These are phyloP conservation scores for Raffaelea arxii DNA, from an alignment of 2,329 filamentous ascomycete species.

Conservation along the genomic window DNA sequence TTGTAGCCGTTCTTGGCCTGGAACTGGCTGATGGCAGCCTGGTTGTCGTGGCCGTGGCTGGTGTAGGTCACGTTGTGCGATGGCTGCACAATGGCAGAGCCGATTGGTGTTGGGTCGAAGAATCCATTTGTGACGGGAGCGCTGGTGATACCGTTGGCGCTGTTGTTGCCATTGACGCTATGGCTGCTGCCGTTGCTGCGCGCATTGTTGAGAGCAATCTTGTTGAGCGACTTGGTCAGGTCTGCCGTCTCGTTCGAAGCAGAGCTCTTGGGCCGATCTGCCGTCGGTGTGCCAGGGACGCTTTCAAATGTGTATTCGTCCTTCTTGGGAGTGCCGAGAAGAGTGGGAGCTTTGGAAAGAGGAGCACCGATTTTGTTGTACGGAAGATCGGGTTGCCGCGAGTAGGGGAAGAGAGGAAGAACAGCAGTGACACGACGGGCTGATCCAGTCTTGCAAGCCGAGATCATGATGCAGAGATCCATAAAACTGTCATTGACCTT, in stretches of 20 bases:
- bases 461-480: conserved; percentile 95
- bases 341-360: conserved; percentile 52
- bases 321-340: conserved; percentile 28
- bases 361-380: conserved; percentile 95
- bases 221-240: conserved; percentile 64
- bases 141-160: conserved; percentile 14
- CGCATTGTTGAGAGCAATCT: conserved; percentile 46
- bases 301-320: conserved; percentile 83
- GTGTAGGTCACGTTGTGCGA: conserved; percentile 38
- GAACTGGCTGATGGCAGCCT: conserved; percentile 45
- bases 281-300: conserved; percentile 75
- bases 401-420: conserved; percentile 92
- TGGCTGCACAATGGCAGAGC: conserved; percentile 19
- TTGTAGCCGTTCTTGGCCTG: conserved; percentile 88
- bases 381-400: conserved; percentile 87
- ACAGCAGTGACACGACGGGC: conserved; percentile 90
- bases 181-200: conserved; percentile 16
- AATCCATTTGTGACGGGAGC: conserved; percentile 23
- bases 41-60: conserved; percentile 56
- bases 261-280: conserved; percentile 56
- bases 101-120: conserved; percentile 22
- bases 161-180: conserved; percentile 17
- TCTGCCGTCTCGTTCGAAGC: conserved; percentile 60
- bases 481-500: conserved; percentile 94
- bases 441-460: conserved; percentile 79